Evolutionary conservation across 2,329 filamentous ascomycete genomes (phyloP).

Genomic region (Talaromyces albobiverticillius): DNA sequence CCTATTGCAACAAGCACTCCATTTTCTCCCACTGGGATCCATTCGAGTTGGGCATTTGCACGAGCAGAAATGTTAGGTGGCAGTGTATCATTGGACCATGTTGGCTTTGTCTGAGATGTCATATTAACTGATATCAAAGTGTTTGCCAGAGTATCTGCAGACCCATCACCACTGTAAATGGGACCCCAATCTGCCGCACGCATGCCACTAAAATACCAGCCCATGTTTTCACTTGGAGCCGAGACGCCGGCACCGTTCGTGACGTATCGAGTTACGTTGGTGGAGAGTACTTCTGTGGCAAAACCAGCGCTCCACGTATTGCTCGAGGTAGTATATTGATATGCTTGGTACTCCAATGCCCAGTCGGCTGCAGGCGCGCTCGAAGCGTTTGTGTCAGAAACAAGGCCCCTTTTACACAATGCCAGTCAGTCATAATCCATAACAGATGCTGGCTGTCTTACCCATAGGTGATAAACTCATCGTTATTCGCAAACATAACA

Average conservation of each 20-base stretch:
- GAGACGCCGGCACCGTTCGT: constrained; percentile 63
- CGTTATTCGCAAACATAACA: constrained; percentile 63
- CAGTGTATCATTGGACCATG: constrained; percentile 59
- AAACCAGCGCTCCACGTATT: constrained; percentile 47
- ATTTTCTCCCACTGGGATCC: constrained; percentile 46
- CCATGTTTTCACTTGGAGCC: constrained; percentile 67
- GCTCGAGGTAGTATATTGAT: constrained; percentile 50
- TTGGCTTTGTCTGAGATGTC: constrained; percentile 47
- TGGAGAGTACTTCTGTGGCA: constrained; percentile 38
- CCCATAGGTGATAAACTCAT: constrained; percentile 64
- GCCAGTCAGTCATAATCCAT: neutral
- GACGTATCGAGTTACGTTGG: constrained; percentile 58
- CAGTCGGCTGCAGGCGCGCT: constrained; percentile 41
- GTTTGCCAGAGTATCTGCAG: constrained; percentile 46
- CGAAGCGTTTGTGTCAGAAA: constrained; percentile 34
- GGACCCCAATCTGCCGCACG: constrained; percentile 50
- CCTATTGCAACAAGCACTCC: constrained; percentile 41
- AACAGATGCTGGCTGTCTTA: constrained; percentile 12
- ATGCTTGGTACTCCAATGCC: constrained; percentile 53
- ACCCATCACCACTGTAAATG: constrained; percentile 40
- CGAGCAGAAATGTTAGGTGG: constrained; percentile 51
- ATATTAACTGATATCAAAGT: constrained; percentile 63
- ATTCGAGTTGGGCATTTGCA: constrained; percentile 64
- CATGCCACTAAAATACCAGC: constrained; percentile 69
- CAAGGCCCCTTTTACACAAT: constrained; percentile 43